Percentiles rank a stretch among this genome's conserved stretches.
Evolutionary conservation across 139 green algal genomes (phyloP).

Genomic region (Edaphochlamys debaryana): DNA sequence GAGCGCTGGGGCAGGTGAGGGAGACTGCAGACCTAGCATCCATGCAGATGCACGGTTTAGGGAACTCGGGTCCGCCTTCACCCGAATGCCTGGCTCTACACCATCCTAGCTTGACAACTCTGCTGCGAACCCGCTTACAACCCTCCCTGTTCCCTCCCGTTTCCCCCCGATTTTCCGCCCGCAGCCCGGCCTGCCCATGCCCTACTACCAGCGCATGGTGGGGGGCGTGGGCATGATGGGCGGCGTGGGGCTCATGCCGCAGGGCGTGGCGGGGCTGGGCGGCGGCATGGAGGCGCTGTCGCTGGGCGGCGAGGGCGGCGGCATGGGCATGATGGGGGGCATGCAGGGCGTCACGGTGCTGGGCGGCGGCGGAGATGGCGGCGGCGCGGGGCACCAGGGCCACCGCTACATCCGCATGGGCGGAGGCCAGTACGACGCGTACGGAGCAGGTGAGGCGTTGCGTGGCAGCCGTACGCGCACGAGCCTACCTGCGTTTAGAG

Average conservation of each 20-base stretch:
- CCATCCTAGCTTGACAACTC: too few species aligned
- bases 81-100: too few species aligned
- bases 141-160: background rate
- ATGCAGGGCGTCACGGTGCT: background rate
- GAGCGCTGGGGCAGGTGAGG: background rate
- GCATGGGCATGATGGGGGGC: background rate
- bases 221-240: background rate
- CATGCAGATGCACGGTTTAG: background rate
- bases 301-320: background rate
- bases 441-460: background rate
- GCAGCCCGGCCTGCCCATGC: background rate
- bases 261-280: too few species aligned
- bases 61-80: too few species aligned
- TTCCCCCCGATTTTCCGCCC: background rate
- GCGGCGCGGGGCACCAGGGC: background rate
- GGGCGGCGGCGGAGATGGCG: too few species aligned
- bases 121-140: too few species aligned
- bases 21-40: too few species aligned
- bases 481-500: background rate
- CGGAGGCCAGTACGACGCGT: background rate
- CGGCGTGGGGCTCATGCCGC: background rate
- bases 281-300: slow-evolving; percentile 8
- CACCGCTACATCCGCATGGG: background rate
- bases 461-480: background rate
- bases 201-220: slow-evolving; percentile 9